Evolutionary conservation across 2,329 filamentous ascomycete genomes (phyloP), one percentile per base, ranked within the genome.

Genomic region (Xylariaceae sp.): DNA sequence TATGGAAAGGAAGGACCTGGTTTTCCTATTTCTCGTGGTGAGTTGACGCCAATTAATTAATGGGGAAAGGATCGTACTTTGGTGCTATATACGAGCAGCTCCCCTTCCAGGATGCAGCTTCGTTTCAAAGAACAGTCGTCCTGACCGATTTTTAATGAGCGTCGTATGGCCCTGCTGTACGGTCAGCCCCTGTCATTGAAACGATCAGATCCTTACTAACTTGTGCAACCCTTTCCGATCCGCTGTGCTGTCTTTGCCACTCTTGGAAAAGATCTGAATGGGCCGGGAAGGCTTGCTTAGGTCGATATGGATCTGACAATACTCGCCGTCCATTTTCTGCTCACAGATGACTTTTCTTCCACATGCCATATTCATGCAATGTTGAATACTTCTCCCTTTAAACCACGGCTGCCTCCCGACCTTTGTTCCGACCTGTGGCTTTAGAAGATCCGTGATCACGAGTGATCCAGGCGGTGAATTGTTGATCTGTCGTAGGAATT

Each of bases 211-310:
- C 12, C 29, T 34, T 20, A 57, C 69, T 55, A 61, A 78, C 76
- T 61, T 60, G 52, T 86, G 82, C 19, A 94, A 64, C 1, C 70
- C 72, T 10, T 64, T 55, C 25, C 86, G 78, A 62, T 95, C 90
- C 41, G 69, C 61, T 0, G 89, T 95, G 36, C 89, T 92, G 54
- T 95, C 88, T 61, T 93, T 94, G 47, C 90, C 88, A 57, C 88
- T 93, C 62, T 95, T 96, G 8, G 89, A 94, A 61, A 93, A 95
- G 22, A 95, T 92, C 52, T 85, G 83, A 22, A 95, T 80, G 38
- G 73, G 77, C 1, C 75, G 60, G 1, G 47, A 61, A 14, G 68
- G 68, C 40, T 77, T 80, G 7, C 70, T 69, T 6, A 87, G 68
- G 58, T 94, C 82, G 32, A 95, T 71, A 57, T 95, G 90, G 22